Conservation (phyloP, 306 rosid species). For the Pyrus communis region DNA sequence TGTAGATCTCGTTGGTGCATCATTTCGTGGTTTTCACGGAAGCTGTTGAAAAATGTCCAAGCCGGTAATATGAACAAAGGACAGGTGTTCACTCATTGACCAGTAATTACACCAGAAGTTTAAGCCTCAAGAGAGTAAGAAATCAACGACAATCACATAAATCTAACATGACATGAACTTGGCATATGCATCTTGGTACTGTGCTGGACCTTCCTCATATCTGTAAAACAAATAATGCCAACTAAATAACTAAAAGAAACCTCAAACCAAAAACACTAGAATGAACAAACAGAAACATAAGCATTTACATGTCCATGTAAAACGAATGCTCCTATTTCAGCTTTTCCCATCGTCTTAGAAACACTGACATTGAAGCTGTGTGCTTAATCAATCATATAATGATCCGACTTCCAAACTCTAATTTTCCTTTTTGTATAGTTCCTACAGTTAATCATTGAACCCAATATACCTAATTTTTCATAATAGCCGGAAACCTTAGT, state of each 20-base stretch:
- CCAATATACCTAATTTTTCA: not conserved
- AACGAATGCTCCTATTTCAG: not conserved
- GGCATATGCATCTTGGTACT: slow-evolving; percentile 78
- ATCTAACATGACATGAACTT: slow-evolving; percentile 9
- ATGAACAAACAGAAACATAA: not conserved
- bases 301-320: not conserved
- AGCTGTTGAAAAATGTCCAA: slow-evolving; percentile 64
- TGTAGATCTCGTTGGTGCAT: slow-evolving; percentile 80
- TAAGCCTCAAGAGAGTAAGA: not conserved
- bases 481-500: not conserved
- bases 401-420: not conserved
- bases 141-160: not conserved
- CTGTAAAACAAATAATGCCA: slow-evolving; percentile 25
- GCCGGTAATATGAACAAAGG: slow-evolving; percentile 38
- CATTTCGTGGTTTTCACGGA: slow-evolving; percentile 90
- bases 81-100: not conserved
- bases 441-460: not conserved
- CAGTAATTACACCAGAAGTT: not conserved
- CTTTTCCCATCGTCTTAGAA: not conserved
- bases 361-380: not conserved
- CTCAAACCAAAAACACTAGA: not conserved
- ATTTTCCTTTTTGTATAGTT: not conserved
- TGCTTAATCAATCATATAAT: not conserved
- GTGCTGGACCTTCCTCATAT: slow-evolving; percentile 64
- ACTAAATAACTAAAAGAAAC: not conserved